phyloP scores from a whole-genome alignment of 495 filamentous ascomycete genomes.

The Tuber brumale region DNA sequence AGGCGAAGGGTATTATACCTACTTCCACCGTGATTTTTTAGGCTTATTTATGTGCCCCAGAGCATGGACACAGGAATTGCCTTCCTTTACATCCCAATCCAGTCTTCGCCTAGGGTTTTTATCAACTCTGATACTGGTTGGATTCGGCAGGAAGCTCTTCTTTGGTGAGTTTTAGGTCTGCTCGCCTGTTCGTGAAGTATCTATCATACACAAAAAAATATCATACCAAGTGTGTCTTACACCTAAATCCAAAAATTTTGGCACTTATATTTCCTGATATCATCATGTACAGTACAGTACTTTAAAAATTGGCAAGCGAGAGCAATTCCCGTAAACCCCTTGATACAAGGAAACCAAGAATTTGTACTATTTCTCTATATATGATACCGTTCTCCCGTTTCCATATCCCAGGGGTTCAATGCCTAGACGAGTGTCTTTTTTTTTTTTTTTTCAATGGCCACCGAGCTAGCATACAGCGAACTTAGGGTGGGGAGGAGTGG shows the following conservation, averaged over 20 bases:
- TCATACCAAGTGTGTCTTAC: too few relatives aligned
- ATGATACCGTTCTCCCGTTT: neutral
- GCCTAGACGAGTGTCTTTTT: too few relatives aligned
- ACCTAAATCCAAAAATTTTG: too few relatives aligned
- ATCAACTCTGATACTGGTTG: neutral
- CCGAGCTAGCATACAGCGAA: neutral
- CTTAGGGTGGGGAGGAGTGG: neutral
- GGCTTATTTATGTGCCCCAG: neutral
- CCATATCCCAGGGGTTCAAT: neutral
- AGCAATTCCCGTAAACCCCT: neutral
- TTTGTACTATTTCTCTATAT: neutral
- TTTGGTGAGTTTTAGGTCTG: neutral
- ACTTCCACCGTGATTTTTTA: neutral
- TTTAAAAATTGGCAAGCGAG: neutral
- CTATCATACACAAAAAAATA: too few relatives aligned
- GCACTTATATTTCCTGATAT: too few relatives aligned
- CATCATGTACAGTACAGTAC: too few relatives aligned
- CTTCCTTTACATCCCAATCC: neutral
- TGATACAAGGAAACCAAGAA: neutral
- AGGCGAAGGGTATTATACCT: neutral
- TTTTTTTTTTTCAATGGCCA: too few relatives aligned
- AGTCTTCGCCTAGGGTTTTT: neutral
- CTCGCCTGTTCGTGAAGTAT: too few relatives aligned
- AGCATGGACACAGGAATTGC: neutral
- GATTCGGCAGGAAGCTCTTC: neutral